Evolutionary conservation across 2,329 filamentous ascomycete species (phyloP).

Genomic region (Akanthomyces lecanii): DNA sequence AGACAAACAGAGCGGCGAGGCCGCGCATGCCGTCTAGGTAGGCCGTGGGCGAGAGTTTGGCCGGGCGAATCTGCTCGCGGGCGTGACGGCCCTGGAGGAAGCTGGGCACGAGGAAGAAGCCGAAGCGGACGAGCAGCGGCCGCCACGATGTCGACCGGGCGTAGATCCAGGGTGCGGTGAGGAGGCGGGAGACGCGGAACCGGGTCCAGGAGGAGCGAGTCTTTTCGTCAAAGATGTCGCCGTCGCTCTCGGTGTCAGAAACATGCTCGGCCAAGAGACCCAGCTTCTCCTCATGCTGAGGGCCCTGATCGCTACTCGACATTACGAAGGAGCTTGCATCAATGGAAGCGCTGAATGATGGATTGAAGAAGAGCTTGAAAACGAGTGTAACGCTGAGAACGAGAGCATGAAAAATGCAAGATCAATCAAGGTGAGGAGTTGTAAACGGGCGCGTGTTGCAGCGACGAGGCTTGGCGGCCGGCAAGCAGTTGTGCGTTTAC

Average conservation of each 20-base stretch:
- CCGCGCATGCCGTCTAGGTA: slow-evolving; percentile 58
- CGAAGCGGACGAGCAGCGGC: slow-evolving; percentile 34
- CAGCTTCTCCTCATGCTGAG: slow-evolving; percentile 39
- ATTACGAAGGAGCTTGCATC: slow-evolving; percentile 7
- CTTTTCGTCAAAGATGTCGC: slow-evolving; percentile 36
- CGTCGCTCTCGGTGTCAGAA: slow-evolving; percentile 43
- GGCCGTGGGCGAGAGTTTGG: slow-evolving; percentile 47
- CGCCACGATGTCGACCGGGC: slow-evolving; percentile 34
- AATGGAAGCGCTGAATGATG: neutral
- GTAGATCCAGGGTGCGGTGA: slow-evolving; percentile 28
- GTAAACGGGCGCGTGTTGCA: slow-evolving; percentile 11
- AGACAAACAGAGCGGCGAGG: slow-evolving; percentile 51
- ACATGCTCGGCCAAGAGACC: slow-evolving; percentile 41
- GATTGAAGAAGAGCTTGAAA: neutral
- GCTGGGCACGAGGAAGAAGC: slow-evolving; percentile 49
- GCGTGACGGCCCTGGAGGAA: slow-evolving; percentile 45
- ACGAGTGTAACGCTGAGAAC: neutral
- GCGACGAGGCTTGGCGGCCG: slow-evolving; percentile 1
- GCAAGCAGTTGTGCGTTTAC: neutral
- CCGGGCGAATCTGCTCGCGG: slow-evolving; percentile 37
- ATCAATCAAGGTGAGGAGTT: neutral
- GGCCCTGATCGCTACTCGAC: slow-evolving; percentile 1
- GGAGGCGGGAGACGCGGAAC: slow-evolving; percentile 24
- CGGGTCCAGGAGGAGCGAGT: slow-evolving; percentile 29
- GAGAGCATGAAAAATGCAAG: slow-evolving; percentile 12